A percentile compares a stretch with the other conserved stretches of the same genome.
These are phyloP conservation scores for Solanum okadae DNA, from an alignment of 257 asterid genomes.

Conservation along the genomic window DNA sequence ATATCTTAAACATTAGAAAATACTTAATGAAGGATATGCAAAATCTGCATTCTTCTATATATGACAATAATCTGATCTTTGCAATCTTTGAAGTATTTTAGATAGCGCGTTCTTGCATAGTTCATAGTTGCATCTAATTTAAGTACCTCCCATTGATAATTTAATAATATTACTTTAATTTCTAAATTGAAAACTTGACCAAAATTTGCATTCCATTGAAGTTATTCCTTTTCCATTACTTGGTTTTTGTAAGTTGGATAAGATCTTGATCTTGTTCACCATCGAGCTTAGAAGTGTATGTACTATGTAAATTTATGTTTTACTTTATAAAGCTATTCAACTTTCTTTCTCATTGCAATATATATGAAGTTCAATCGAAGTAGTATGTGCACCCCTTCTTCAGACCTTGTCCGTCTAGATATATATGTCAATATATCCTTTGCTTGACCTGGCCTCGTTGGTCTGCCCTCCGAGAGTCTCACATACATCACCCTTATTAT, in stretches of 20 bases:
- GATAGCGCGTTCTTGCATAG: background rate
- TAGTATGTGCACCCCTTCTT: background rate
- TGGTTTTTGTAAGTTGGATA: background rate
- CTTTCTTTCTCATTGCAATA: background rate
- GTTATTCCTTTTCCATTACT: background rate
- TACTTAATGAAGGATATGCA: background rate
- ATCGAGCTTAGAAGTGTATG: background rate
- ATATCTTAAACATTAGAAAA: background rate
- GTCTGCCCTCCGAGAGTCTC: background rate
- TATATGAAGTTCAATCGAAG: background rate
- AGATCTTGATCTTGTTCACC: background rate
- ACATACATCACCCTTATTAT: background rate
- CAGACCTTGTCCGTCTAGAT: background rate
- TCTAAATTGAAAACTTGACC: background rate
- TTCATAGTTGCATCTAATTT: background rate
- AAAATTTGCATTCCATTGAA: background rate
- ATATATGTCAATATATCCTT: background rate
- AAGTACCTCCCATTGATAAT: background rate
- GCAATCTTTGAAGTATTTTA: background rate
- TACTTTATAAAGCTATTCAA: background rate
- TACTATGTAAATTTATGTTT: background rate
- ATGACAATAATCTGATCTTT: background rate
- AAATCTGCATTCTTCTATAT: background rate
- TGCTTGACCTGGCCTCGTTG: background rate
- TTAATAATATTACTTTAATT: background rate